Evolutionary conservation across 768 basidiomycete genomes (phyloP).

Genomic region (Amanita rubescens): DNA sequence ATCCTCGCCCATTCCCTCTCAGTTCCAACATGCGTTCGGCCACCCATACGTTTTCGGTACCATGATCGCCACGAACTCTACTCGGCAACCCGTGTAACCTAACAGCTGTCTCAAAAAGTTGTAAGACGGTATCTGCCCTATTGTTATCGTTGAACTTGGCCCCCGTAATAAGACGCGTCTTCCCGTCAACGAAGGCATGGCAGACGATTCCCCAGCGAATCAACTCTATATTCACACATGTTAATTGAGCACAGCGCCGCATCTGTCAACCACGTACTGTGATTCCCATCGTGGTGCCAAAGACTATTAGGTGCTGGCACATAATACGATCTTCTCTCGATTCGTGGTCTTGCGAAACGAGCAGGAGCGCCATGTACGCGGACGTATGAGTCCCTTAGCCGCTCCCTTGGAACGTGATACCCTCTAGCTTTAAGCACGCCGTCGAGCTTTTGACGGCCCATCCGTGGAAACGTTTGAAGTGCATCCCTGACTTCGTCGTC

Average conservation of each 20-base stretch:
- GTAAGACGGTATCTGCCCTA: slow-evolving; percentile 25
- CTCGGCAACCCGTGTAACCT: slow-evolving; percentile 22
- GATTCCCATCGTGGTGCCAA: slow-evolving; percentile 32
- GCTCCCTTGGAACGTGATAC: slow-evolving; percentile 8
- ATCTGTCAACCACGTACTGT: slow-evolving; percentile 16
- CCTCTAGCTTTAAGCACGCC: slow-evolving; percentile 14
- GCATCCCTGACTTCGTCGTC: slow-evolving; percentile 10
- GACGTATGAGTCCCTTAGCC: slow-evolving; percentile 9
- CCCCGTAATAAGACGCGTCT: slow-evolving; percentile 21
- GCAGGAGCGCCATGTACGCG: slow-evolving; percentile 13
- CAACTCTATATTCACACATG: slow-evolving; percentile 15
- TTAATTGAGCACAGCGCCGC: background rate
- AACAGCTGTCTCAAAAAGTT: slow-evolving; percentile 20
- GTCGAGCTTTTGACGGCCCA: slow-evolving; percentile 14
- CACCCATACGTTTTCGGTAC: slow-evolving; percentile 29
- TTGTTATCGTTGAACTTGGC: slow-evolving; percentile 33
- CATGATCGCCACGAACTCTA: slow-evolving; percentile 29
- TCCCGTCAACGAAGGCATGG: slow-evolving; percentile 28
- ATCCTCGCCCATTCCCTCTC: background rate
- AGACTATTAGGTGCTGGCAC: slow-evolving; percentile 25
- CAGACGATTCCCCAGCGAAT: slow-evolving; percentile 26
- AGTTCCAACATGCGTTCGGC: slow-evolving; percentile 23
- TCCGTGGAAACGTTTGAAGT: slow-evolving; percentile 8
- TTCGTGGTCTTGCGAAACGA: slow-evolving; percentile 11
- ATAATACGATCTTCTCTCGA: slow-evolving; percentile 13